A percentile compares a stretch with the other conserved stretches of the same genome.
Evolutionary conservation across 768 basidiomycete species (phyloP).

Genomic region (Pleurotus platypus): DNA sequence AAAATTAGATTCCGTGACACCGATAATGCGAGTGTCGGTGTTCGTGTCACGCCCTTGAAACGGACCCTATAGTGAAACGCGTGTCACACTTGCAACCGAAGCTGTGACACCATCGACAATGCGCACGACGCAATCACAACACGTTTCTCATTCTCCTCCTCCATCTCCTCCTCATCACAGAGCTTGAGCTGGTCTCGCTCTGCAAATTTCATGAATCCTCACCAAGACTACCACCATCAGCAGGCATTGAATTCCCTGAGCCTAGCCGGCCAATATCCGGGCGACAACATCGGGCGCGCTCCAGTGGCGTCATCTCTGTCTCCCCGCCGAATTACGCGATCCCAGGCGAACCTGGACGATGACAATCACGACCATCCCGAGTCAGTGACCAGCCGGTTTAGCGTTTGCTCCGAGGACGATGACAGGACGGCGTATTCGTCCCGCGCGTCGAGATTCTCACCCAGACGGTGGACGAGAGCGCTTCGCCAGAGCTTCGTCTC

Average conservation of each 20-base stretch:
- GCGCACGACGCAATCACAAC: background rate
- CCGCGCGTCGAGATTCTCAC: constrained; percentile 4
- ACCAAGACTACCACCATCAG: background rate
- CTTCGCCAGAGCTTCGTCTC: background rate
- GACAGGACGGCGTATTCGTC: background rate
- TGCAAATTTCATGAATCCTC: background rate
- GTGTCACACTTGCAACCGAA: background rate
- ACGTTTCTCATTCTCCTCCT: background rate
- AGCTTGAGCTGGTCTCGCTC: constrained; percentile 6
- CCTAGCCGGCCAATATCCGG: background rate
- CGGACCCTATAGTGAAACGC: background rate
- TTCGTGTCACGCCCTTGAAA: too few relatives aligned
- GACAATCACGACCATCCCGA: background rate
- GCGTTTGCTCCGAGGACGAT: constrained; percentile 3
- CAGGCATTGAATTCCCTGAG: constrained; percentile 6
- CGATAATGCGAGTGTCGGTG: too few relatives aligned
- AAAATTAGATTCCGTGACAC: too few relatives aligned
- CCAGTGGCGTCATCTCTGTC: background rate
- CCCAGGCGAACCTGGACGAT: background rate
- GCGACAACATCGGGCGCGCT: constrained; percentile 1
- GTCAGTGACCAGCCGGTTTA: background rate
- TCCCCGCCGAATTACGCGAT: background rate
- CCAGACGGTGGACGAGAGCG: background rate
- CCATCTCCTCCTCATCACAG: background rate
- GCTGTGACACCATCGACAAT: background rate